phyloP scores from a whole-genome alignment of 768 basidiomycete species.

The Lactarius akahatsu region DNA sequence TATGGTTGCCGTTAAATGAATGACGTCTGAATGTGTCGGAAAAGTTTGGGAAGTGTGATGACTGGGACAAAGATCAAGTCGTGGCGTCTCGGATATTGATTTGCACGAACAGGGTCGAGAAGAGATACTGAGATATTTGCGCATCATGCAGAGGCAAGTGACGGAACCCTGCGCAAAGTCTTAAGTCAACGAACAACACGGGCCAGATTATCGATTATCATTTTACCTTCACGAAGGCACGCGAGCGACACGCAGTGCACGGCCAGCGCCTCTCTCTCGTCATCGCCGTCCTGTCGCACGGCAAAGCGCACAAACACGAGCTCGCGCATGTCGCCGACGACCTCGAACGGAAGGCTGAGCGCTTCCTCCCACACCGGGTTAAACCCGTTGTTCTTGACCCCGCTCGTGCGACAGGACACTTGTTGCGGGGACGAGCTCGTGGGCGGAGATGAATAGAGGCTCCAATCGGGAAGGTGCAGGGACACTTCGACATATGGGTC shows the following conservation, averaged over 20 bases:
- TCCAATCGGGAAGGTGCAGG: slow-evolving; percentile 75
- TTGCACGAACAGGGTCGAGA: slow-evolving; percentile 88
- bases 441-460: slow-evolving; percentile 35
- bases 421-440: slow-evolving; percentile 42
- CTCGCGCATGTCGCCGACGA: slow-evolving; percentile 73
- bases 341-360: slow-evolving; percentile 70
- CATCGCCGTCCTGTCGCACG: slow-evolving; percentile 62
- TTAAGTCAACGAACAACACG: slow-evolving; percentile 33
- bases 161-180: slow-evolving; percentile 64
- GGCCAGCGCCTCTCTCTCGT: slow-evolving; percentile 66
- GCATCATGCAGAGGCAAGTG: slow-evolving; percentile 88
- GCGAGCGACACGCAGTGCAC: slow-evolving; percentile 72
- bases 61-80: not conserved
- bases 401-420: slow-evolving; percentile 55
- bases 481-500: slow-evolving; percentile 85
- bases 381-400: slow-evolving; percentile 85
- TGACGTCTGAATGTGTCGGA: not conserved
- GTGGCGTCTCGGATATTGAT: slow-evolving; percentile 47
- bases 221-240: slow-evolving; percentile 65
- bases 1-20: slow-evolving; percentile 1
- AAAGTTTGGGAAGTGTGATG: not conserved
- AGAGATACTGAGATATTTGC: slow-evolving; percentile 84
- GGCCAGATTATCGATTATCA: slow-evolving; percentile 19
- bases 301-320: slow-evolving; percentile 82
- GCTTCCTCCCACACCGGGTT: slow-evolving; percentile 86